phyloP scores from a whole-genome alignment of 2,329 filamentous ascomycete genomes.

The Ascomycota sp. region DNA sequence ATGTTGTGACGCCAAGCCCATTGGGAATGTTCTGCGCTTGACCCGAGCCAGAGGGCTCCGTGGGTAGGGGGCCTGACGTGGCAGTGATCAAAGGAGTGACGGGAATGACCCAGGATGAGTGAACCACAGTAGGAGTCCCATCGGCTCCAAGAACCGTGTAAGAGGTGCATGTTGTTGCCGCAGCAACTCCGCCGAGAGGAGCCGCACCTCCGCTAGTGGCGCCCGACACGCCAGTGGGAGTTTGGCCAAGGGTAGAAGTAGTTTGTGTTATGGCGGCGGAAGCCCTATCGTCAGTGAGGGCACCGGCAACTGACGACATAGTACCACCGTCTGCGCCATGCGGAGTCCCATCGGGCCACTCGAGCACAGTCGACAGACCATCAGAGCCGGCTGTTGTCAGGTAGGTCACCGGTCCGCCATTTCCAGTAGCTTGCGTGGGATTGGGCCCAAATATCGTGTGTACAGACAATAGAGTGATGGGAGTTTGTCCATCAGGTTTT shows the following conservation, averaged over 20 bases:
- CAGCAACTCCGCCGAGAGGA: neutral
- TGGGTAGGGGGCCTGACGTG: slow-evolving; percentile 1
- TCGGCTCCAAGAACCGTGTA: slow-evolving; percentile 10
- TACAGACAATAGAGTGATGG: slow-evolving; percentile 6
- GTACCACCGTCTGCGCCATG: slow-evolving; percentile 3
- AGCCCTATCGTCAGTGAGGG: slow-evolving; percentile 2
- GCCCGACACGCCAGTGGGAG: neutral
- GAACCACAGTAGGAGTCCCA: slow-evolving; percentile 9
- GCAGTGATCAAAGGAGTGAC: neutral
- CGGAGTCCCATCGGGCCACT: slow-evolving; percentile 1
- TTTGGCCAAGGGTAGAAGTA: neutral
- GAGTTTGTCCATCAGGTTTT: slow-evolving; percentile 3
- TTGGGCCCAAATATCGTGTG: slow-evolving; percentile 5
- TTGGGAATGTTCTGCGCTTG: neutral
- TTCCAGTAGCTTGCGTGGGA: neutral
- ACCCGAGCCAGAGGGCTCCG: neutral
- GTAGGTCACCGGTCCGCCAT: slow-evolving; percentile 3
- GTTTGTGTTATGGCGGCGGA: slow-evolving; percentile 1
- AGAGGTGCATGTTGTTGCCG: slow-evolving; percentile 7
- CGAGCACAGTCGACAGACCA: slow-evolving; percentile 9
- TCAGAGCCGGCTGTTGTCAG: slow-evolving; percentile 6
- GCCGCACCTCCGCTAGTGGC: neutral
- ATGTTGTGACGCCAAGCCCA: slow-evolving; percentile 1
- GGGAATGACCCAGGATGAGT: slow-evolving; percentile 8
- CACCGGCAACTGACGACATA: slow-evolving; percentile 1